These are phyloP conservation scores for Pythium dissotocum DNA, from an alignment of 352 stramenopile genomes.

Conservation along the genomic window DNA sequence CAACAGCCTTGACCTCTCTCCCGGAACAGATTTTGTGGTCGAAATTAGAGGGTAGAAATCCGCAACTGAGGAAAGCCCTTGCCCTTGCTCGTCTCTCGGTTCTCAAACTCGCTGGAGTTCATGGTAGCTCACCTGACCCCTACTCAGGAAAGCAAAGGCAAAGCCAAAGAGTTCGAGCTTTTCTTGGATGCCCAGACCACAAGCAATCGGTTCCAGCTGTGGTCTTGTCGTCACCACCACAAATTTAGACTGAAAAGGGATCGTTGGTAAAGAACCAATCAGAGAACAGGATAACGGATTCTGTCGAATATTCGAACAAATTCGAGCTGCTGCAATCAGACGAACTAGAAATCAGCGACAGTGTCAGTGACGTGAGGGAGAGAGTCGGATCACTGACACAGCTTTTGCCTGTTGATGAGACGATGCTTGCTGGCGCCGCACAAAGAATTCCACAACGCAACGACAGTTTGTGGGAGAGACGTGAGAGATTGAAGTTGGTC, in stretches of 20 bases:
- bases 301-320: neutral
- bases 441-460: conserved; percentile 2
- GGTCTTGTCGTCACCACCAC: conserved; percentile 14
- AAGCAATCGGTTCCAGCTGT: conserved; percentile 7
- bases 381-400: conserved; percentile 16
- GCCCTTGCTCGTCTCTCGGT: neutral
- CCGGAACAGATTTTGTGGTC: neutral
- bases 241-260: conserved; percentile 1
- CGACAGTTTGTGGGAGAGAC: neutral
- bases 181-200: conserved; percentile 12
- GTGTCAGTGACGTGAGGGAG: conserved; percentile 15
- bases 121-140: neutral
- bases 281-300: neutral
- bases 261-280: conserved; percentile 5
- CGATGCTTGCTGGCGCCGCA: conserved; percentile 3
- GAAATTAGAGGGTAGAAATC: neutral
- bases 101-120: neutral
- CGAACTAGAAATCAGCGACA: neutral
- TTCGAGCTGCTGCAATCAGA: neutral
- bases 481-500: conserved; percentile 15
- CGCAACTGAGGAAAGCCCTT: neutral
- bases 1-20: neutral
- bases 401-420: conserved; percentile 17
- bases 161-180: neutral
- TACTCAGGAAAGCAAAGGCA: neutral